Conservation (phyloP, 805 yeast genomes). For the Clavispora carvajalis region DNA sequence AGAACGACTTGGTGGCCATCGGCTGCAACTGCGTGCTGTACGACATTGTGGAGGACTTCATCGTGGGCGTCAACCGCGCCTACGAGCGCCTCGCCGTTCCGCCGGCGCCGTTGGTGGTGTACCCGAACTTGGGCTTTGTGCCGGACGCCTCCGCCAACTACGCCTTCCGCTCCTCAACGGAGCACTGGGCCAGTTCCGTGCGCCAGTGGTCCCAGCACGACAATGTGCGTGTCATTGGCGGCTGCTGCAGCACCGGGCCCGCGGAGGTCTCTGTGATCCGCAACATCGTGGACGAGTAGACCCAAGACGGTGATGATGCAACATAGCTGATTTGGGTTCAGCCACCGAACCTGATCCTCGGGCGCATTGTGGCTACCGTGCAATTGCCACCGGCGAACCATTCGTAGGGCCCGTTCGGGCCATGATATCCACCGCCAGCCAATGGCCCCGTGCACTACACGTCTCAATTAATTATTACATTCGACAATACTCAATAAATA, state of each 20-base stretch:
- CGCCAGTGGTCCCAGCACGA: slow-evolving; percentile 35
- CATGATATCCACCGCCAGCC: too few relatives aligned
- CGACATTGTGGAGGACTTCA: slow-evolving; percentile 34
- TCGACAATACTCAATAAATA: neutral
- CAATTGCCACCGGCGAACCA: too few relatives aligned
- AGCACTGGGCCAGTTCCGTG: slow-evolving; percentile 36
- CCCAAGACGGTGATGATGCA: neutral
- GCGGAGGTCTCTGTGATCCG: slow-evolving; percentile 20
- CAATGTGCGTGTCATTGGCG: slow-evolving; percentile 54
- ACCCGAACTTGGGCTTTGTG: slow-evolving; percentile 74
- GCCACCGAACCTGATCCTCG: too few relatives aligned
- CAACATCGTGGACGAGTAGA: neutral
- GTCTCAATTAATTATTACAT: neutral
- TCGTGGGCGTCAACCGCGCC: slow-evolving; percentile 25
- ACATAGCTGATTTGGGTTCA: too few relatives aligned
- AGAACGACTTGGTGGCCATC: slow-evolving; percentile 37
- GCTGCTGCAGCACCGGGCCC: slow-evolving; percentile 72
- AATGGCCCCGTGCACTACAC: too few relatives aligned
- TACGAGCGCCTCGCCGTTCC: slow-evolving; percentile 7
- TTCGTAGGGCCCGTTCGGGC: too few relatives aligned
- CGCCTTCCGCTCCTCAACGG: slow-evolving; percentile 13
- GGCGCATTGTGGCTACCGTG: too few relatives aligned
- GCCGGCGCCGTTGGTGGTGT: slow-evolving; percentile 44
- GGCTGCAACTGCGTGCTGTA: slow-evolving; percentile 70
- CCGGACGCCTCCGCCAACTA: slow-evolving; percentile 36